A percentile compares a stretch with the other conserved stretches of the same genome.
Conservation (phyloP, 2,329 filamentous ascomycete genomes). For the Diplodia intermedia region DNA sequence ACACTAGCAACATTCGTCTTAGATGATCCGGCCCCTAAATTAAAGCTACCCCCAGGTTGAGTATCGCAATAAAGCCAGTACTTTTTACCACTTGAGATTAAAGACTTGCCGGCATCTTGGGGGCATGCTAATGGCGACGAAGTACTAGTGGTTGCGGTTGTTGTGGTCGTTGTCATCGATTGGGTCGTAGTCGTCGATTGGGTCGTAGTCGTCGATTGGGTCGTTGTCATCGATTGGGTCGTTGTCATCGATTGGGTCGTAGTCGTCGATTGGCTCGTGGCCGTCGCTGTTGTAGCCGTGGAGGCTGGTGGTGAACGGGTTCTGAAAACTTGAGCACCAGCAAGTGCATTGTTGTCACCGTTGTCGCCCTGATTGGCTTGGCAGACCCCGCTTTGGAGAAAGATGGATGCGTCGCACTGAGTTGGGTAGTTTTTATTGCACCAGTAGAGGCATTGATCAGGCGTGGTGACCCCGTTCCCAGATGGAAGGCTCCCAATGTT, state of each 20-base stretch:
- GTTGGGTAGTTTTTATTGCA: not conserved
- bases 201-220: too few relatives aligned
- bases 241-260: not conserved
- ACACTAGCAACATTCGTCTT: not conserved
- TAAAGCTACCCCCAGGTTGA: not conserved
- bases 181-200: too few relatives aligned
- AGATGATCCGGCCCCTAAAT: not conserved
- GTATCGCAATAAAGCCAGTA: not conserved
- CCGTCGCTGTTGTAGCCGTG: not conserved
- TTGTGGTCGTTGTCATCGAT: not conserved
- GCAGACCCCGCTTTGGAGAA: not conserved
- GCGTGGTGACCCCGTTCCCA: not conserved
- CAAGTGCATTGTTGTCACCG: not conserved
- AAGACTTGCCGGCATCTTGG: not conserved
- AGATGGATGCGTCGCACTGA: not conserved
- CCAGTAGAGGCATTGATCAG: slow-evolving; percentile 1
- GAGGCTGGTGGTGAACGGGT: not conserved
- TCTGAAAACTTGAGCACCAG: not conserved
- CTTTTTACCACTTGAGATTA: not conserved
- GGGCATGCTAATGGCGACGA: not conserved
- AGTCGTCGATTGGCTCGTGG: not conserved
- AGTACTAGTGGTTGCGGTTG: not conserved
- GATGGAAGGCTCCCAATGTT: not conserved
- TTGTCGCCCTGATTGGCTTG: not conserved
- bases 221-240: too few relatives aligned